Conservation (phyloP, 495 filamentous ascomycete genomes). For the Neurospora hispaniola region DNA sequence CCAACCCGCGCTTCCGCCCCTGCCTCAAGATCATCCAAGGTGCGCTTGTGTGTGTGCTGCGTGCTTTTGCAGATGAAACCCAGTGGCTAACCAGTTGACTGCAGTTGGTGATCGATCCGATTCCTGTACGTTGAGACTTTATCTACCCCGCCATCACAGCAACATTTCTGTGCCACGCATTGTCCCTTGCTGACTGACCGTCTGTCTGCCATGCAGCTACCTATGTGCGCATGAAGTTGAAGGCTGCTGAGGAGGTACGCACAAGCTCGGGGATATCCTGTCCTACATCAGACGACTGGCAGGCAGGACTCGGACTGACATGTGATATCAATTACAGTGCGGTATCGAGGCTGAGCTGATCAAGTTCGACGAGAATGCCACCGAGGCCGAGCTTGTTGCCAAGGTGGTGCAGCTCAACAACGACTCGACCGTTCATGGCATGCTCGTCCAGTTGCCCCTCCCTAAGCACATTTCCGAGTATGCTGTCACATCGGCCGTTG, state of each 20-base stretch:
- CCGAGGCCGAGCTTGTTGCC: conserved; percentile 77
- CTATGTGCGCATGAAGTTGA: conserved; percentile 99
- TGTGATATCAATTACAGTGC: conserved; percentile 41
- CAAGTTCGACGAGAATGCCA: conserved; percentile 69
- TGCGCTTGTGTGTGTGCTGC: conserved; percentile 28
- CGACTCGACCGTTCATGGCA: conserved; percentile 78
- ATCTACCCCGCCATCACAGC: not conserved
- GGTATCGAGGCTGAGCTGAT: conserved; percentile 80
- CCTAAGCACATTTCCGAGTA: conserved; percentile 85
- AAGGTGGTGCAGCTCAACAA: conserved; percentile 75
- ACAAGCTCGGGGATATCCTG: not conserved
- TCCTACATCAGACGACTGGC: not conserved
- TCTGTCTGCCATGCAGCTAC: conserved; percentile 48
- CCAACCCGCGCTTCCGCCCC: conserved; percentile 78
- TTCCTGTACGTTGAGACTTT: conserved; percentile 55
- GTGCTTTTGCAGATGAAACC: not conserved
- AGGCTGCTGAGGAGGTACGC: conserved; percentile 83
- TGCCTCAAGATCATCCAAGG: conserved; percentile 88
- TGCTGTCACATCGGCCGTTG: conserved; percentile 76
- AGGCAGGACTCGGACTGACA: not conserved
- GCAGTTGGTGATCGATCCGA: conserved; percentile 81
- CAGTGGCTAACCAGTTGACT: conserved; percentile 5
- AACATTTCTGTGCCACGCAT: not conserved
- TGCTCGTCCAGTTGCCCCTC: conserved; percentile 86
- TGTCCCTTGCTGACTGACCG: conserved; percentile 4